Evolutionary conservation across 1,284 basidiomycete species (phyloP).

Genomic region (Rhodotorula sp.): DNA sequence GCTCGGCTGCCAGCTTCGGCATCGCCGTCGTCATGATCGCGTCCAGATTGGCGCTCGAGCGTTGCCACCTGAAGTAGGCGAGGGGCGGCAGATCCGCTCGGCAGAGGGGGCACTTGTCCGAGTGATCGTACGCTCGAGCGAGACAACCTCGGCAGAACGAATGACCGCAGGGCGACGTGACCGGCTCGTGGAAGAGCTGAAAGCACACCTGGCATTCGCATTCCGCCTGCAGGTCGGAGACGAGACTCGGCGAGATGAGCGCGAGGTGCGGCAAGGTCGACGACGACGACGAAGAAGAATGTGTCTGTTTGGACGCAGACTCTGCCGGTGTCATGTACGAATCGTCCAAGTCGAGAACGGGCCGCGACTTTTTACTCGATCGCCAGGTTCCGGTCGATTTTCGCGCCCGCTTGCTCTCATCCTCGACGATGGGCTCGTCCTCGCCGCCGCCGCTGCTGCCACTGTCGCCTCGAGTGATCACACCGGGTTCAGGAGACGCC

Average conservation of each 20-base stretch:
- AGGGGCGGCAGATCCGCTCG: conserved; percentile 52
- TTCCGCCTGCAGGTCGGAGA: conserved; percentile 63
- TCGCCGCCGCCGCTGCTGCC: conserved; percentile 36
- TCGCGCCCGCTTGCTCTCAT: conserved; percentile 31
- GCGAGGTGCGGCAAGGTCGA: neutral
- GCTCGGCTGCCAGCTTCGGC: conserved; percentile 41
- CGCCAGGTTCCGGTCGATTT: conserved; percentile 6
- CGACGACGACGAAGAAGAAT: neutral
- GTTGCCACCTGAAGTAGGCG: conserved; percentile 35
- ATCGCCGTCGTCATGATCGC: conserved; percentile 37
- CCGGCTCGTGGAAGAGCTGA: conserved; percentile 74
- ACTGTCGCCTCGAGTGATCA: conserved; percentile 9
- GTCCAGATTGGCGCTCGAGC: conserved; percentile 35
- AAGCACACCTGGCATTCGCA: conserved; percentile 90
- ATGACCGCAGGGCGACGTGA: conserved; percentile 92
- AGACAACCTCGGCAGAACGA: conserved; percentile 89
- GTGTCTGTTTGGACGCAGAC: no score
- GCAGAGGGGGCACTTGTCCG: conserved; percentile 77
- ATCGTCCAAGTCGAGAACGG: neutral
- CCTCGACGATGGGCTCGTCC: conserved; percentile 14
- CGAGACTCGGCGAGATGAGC: conserved; percentile 21
- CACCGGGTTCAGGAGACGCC: neutral
- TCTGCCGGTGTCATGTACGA: neutral
- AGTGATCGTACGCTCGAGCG: conserved; percentile 84
- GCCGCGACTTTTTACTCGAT: conserved; percentile 15